Conservation (phyloP, 1,139 yeast species). For the Diutina pseudorugosa region DNA sequence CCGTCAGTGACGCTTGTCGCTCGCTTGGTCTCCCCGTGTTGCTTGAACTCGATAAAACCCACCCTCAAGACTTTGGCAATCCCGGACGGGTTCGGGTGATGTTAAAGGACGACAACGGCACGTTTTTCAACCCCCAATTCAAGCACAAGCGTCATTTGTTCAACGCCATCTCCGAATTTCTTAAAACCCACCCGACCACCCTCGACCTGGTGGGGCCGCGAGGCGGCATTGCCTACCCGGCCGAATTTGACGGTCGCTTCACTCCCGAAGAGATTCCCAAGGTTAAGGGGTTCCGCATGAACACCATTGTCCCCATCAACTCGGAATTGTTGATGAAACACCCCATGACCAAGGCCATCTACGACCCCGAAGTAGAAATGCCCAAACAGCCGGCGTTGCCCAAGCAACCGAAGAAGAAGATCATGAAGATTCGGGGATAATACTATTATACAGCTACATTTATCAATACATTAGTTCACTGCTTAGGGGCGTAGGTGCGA, state of each 20-base stretch:
- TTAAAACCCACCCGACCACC: slow-evolving; percentile 62
- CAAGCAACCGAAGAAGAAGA: slow-evolving; percentile 36
- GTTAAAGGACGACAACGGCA: slow-evolving; percentile 34
- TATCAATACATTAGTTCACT: not conserved
- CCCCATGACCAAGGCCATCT: slow-evolving; percentile 67
- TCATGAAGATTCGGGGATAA: slow-evolving; percentile 35
- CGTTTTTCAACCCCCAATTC: slow-evolving; percentile 23
- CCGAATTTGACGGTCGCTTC: slow-evolving; percentile 39
- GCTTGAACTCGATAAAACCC: slow-evolving; percentile 71
- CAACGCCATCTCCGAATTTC: slow-evolving; percentile 46
- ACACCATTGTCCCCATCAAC: slow-evolving; percentile 74
- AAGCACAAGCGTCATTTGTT: slow-evolving; percentile 58
- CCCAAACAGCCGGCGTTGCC: slow-evolving; percentile 27
- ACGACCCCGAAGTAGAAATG: slow-evolving; percentile 39
- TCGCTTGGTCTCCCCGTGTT: slow-evolving; percentile 39
- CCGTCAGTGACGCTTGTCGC: slow-evolving; percentile 56
- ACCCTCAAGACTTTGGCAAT: slow-evolving; percentile 96
- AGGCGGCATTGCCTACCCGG: slow-evolving; percentile 48
- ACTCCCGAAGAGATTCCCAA: slow-evolving; percentile 48
- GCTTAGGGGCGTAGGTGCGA: slow-evolving; percentile 32
- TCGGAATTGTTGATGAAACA: slow-evolving; percentile 72
- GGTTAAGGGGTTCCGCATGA: slow-evolving; percentile 79
- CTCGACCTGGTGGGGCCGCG: slow-evolving; percentile 42
- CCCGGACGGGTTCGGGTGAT: slow-evolving; percentile 86
- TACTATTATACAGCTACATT: not conserved